A percentile compares a stretch with the other conserved stretches of the same genome.
Evolutionary conservation across 768 basidiomycete species (phyloP).

Genomic region (Harrya chromipes): DNA sequence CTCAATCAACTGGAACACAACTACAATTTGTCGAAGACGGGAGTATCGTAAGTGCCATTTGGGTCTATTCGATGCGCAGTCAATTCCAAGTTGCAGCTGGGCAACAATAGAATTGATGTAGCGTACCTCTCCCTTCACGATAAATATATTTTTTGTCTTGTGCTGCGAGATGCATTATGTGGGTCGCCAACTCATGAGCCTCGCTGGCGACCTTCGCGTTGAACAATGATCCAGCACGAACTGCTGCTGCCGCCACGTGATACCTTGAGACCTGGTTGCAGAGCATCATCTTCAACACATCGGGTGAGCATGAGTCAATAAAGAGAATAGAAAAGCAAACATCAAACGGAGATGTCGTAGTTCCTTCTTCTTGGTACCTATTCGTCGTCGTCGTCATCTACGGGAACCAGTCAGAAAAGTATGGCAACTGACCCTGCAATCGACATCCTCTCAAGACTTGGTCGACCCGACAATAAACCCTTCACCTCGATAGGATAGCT

Average conservation of each 20-base stretch:
- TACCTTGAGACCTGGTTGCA: slow-evolving; percentile 67
- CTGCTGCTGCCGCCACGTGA: slow-evolving; percentile 58
- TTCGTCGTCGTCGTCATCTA: background rate
- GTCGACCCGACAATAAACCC: slow-evolving; percentile 60
- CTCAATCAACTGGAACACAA: background rate
- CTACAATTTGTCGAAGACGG: slow-evolving; percentile 34
- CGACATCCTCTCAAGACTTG: slow-evolving; percentile 44
- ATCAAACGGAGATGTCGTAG: slow-evolving; percentile 81
- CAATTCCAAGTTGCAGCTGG: background rate
- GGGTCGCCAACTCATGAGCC: slow-evolving; percentile 55
- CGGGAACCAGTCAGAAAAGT: background rate
- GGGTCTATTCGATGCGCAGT: slow-evolving; percentile 25
- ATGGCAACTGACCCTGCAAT: slow-evolving; percentile 45
- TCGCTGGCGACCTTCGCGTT: slow-evolving; percentile 55
- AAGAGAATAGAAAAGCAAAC: slow-evolving; percentile 34
- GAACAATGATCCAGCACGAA: slow-evolving; percentile 49
- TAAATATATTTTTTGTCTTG: slow-evolving; percentile 64
- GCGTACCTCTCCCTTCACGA: slow-evolving; percentile 53
- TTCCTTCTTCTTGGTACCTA: slow-evolving; percentile 67
- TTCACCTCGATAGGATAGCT: slow-evolving; percentile 73
- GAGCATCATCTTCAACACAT: slow-evolving; percentile 62
- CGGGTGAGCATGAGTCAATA: background rate
- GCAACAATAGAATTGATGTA: no score
- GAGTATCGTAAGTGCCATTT: slow-evolving; percentile 42
- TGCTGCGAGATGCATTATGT: slow-evolving; percentile 55